Base-by-base conservation (phyloP, 2,329 filamentous ascomycete species). In the Phialocephala subalpina region DNA sequence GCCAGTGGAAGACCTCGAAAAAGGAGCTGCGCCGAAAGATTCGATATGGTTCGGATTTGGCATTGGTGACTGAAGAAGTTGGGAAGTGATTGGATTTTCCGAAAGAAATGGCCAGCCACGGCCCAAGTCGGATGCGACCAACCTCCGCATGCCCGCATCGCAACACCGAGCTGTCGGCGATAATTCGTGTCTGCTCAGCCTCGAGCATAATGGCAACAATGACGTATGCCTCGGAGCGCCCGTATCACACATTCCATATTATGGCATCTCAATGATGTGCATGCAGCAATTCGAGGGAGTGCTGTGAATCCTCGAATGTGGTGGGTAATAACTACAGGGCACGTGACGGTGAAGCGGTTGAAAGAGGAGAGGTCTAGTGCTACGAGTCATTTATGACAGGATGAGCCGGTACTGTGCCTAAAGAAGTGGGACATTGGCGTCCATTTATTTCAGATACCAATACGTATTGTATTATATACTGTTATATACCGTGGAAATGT, bases 21-120 rank as follows among this genome's bases (percentile, higher is more conserved):
- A 77, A 71, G 86, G 86, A 0, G 80, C 79, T 7, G 78, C 79
- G 25, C 85, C 85, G 0, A 79, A 81, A 36, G 85, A 87, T 71
- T 80, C 80, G 53, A 77, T 78, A 1, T 85, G 83, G 77, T 79
- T 76, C 40, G 81, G 81, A 1, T 73, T 69, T 52, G 72, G 72
- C 3, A 65, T 70, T 45, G 71, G 69, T 27, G 65, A 52, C 47
- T 67, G 58, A 67, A 47, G 47, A 35, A 18, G 8, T 2, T 45
- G 9, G n/a, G 18, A 29, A 33, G 18, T 18, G 12, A 29, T 18
- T 6, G 12, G 9, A 5, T 29, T 1, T 29, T 12, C 16, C 16
- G n/a, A 53, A 9, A 53, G 14, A 53, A 25, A 18, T 29, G 25
- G 14, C 29, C 49, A 53, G 49, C 49, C 49, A 53, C 27, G 49